Percentiles rank a stretch among this genome's conserved stretches.
Conservation (phyloP, 805 yeast genomes). For the Schizosaccharomyces lindneri region DNA sequence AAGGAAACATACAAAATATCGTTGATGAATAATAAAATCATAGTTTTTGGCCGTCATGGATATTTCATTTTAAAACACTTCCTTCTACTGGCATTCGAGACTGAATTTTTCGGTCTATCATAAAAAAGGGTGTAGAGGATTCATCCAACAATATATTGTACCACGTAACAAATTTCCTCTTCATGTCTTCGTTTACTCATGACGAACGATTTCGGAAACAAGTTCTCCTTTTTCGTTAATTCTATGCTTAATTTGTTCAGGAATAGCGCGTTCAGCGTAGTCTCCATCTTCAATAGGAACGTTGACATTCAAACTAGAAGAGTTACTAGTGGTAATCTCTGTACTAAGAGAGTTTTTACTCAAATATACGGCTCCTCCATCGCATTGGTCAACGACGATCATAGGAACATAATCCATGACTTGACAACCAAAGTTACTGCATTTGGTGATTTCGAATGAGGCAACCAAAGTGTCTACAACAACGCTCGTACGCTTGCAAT, state of each 20-base stretch:
- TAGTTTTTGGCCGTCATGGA: no score
- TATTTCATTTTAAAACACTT: no score
- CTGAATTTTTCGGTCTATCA: no score
- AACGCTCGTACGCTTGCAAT: conserved; percentile 46
- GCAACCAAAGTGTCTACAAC: conserved; percentile 68
- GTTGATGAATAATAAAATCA: no score
- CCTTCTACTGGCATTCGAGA: no score
- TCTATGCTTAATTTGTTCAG: conserved; percentile 74
- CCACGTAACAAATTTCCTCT: no score
- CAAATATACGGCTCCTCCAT: conserved; percentile 61
- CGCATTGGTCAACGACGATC: conserved; percentile 68
- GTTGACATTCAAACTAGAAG: conserved; percentile 68
- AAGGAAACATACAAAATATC: no score
- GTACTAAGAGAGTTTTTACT: conserved; percentile 44
- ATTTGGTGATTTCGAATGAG: conserved; percentile 69
- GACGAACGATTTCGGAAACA: conserved; percentile 52
- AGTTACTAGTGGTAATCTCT: conserved; percentile 60
- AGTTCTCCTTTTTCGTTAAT: conserved; percentile 31
- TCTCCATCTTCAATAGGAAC: conserved; percentile 55
- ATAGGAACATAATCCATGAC: conserved; percentile 61
- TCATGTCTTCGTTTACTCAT: conserved; percentile 14
- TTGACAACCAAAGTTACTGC: conserved; percentile 60
- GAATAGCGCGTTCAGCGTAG: conserved; percentile 55
- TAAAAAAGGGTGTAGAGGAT: no score
- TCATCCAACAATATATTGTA: no score